These are phyloP conservation scores for Elongisporangium prolatum DNA, from an alignment of 352 stramenopile genomes.

Conservation along the genomic window DNA sequence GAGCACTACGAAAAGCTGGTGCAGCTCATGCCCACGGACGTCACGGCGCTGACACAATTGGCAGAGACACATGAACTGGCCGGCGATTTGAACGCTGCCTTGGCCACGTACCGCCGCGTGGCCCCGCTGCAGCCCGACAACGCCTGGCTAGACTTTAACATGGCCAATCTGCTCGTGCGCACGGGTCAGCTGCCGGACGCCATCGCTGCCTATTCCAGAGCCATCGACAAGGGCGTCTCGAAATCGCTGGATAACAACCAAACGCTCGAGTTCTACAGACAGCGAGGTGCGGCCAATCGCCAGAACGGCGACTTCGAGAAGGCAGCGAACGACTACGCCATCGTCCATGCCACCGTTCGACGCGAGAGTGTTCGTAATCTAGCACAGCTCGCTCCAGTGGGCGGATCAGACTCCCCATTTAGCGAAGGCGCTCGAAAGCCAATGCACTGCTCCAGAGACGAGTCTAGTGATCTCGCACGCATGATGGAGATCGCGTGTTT, in stretches of 20 bases:
- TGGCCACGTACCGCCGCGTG: conserved; percentile 31
- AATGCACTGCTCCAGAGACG: not conserved
- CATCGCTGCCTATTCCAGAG: conserved; percentile 35
- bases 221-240: conserved; percentile 26
- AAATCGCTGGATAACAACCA: conserved; percentile 3
- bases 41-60: conserved; percentile 22
- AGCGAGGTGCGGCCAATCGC: conserved; percentile 49
- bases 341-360: conserved; percentile 7
- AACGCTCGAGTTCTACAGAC: conserved; percentile 32
- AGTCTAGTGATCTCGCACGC: conserved; percentile 12
- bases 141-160: conserved; percentile 47
- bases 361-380: not conserved
- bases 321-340: conserved; percentile 47
- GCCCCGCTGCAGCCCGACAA: conserved; percentile 17
- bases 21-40: conserved; percentile 7
- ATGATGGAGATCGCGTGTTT: conserved; percentile 22
- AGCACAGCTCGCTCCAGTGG: not conserved
- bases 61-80: conserved; percentile 46
- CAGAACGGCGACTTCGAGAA: conserved; percentile 58
- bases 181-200: conserved; percentile 25
- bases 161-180: conserved; percentile 50
- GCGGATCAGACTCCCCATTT: not conserved
- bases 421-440: not conserved
- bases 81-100: conserved; percentile 21
- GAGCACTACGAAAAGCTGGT: conserved; percentile 31